phyloP scores from a whole-genome alignment of 345 rosid species.

The Citrus unshiu region DNA sequence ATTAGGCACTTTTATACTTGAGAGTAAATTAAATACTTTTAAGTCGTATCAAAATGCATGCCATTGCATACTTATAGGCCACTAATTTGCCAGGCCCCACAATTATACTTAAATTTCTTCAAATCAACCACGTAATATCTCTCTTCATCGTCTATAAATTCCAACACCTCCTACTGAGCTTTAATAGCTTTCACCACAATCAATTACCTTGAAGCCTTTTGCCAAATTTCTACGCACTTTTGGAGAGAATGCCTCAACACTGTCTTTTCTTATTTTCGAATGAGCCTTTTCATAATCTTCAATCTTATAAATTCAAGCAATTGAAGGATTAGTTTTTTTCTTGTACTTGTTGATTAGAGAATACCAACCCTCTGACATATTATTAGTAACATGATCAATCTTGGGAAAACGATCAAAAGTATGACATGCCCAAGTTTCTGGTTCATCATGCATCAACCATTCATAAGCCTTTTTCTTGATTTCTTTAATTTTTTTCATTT shows the following conservation, averaged over 20 bases:
- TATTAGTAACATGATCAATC: neutral
- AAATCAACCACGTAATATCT: neutral
- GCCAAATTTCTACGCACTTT: neutral
- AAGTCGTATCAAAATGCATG: neutral
- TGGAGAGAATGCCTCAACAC: neutral
- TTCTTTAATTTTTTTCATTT: neutral
- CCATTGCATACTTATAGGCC: neutral
- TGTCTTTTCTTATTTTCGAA: neutral
- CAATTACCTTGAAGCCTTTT: neutral
- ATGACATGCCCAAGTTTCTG: neutral
- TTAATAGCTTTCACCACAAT: neutral
- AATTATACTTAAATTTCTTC: too few species aligned
- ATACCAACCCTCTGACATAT: neutral
- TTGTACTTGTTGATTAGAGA: neutral
- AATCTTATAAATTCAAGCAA: neutral
- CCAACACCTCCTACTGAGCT: neutral
- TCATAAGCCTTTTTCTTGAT: neutral
- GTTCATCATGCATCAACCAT: neutral
- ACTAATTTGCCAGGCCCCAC: neutral
- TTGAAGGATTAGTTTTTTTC: neutral
- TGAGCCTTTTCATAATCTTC: neutral
- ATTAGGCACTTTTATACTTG: too few species aligned
- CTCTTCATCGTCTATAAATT: neutral
- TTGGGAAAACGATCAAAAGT: neutral
- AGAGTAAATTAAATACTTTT: too few species aligned